Evolutionary conservation across 75 land plant species (phyloP).

Genomic region (Gnetum montanum): DNA sequence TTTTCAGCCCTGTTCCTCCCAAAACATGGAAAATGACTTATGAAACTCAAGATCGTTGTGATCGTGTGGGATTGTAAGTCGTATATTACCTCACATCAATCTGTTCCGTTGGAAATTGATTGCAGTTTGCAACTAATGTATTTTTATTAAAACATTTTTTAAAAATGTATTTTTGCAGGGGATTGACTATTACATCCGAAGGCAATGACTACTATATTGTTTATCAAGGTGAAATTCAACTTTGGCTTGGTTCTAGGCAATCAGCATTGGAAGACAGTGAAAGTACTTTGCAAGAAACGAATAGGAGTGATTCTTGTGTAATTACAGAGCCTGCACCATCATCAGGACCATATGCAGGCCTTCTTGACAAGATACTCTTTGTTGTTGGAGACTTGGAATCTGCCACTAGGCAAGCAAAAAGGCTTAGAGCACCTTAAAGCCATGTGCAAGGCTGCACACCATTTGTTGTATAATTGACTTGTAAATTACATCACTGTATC

Average conservation of each 20-base stretch:
- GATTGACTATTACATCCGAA: constrained; percentile 46
- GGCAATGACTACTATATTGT: constrained; percentile 39
- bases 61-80: constrained; percentile 49
- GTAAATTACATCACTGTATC: no score
- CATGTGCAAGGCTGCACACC: background rate
- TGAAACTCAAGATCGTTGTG: constrained; percentile 49
- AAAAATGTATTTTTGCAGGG: constrained; percentile 19
- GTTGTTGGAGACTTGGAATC: constrained; percentile 1
- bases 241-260: constrained; percentile 23
- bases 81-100: background rate
- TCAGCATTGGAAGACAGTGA: background rate
- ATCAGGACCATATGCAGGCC: background rate
- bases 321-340: background rate
- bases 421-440: background rate
- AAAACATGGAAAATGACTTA: constrained; percentile 50
- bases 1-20: constrained; percentile 27
- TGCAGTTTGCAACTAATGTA: background rate
- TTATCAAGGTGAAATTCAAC: constrained; percentile 50
- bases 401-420: constrained; percentile 3
- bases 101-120: background rate
- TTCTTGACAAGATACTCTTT: constrained; percentile 5
- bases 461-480: background rate
- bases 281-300: background rate
- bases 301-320: background rate
- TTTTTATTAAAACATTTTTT: background rate